Evolutionary conservation across 2,329 filamentous ascomycete species (phyloP).

Genomic region (Cordyceps farinosa): DNA sequence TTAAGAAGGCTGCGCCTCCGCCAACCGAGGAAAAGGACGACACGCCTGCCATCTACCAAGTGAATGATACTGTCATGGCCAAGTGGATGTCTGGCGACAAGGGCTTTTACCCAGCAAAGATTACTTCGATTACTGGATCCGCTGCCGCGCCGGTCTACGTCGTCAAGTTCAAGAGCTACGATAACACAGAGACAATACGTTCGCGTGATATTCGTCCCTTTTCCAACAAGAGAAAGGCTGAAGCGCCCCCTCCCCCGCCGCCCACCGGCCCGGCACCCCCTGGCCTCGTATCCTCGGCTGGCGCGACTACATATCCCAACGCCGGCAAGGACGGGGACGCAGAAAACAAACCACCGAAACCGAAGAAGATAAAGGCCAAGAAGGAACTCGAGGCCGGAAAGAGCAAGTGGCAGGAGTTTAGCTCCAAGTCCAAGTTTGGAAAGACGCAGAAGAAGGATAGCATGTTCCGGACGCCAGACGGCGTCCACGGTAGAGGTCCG

Average conservation of each 20-base stretch:
- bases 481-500: slow-evolving; percentile 80
- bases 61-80: slow-evolving; percentile 86
- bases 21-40: slow-evolving; percentile 50
- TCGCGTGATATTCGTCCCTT: slow-evolving; percentile 81
- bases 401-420: slow-evolving; percentile 93
- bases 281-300: slow-evolving; percentile 51
- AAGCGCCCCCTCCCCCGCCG: slow-evolving; percentile 58
- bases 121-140: slow-evolving; percentile 90
- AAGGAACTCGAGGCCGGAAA: slow-evolving; percentile 89
- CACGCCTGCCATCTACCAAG: slow-evolving; percentile 61
- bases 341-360: slow-evolving; percentile 66
- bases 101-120: slow-evolving; percentile 85
- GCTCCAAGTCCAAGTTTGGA: slow-evolving; percentile 67
- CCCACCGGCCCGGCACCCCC: slow-evolving; percentile 34
- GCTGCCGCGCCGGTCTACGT: slow-evolving; percentile 88
- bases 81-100: slow-evolving; percentile 90
- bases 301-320: slow-evolving; percentile 58
- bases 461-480: slow-evolving; percentile 93
- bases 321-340: slow-evolving; percentile 59
- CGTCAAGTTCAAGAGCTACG: slow-evolving; percentile 92
- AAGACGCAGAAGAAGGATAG: slow-evolving; percentile 78
- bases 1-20: slow-evolving; percentile 49
- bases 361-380: slow-evolving; percentile 88
- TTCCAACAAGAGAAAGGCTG: slow-evolving; percentile 80
- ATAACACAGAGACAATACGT: slow-evolving; percentile 75